Base-by-base conservation (phyloP, 2,329 filamentous ascomycete genomes). In the Curvularia lunata region DNA sequence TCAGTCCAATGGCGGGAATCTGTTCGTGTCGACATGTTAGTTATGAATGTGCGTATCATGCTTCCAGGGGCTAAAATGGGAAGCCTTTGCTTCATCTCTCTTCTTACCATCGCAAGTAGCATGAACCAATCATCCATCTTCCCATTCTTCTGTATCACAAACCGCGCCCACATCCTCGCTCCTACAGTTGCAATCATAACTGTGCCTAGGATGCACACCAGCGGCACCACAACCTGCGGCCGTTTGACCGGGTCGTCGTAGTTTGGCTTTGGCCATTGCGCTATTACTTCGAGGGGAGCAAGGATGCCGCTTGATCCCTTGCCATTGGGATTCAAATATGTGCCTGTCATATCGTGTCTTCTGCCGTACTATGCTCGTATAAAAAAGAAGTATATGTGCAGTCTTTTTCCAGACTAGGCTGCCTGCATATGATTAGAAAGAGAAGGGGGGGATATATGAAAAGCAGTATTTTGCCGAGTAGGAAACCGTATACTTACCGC, bases 81-180 rank as follows among this genome's bases (percentile, higher is more conserved):
- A 2, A 7, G 2, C 2, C 12, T 37, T 37, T n/a, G 2, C 16
- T 6, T 25, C 27, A 5, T 42, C 21, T 4, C n/a, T 19, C 27
- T 21, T 13, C 42, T 23, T 48, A 64, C 49, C 55, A 64, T 51
- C 12, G 63, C 55, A 38, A 51, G 56, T n/a, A 62, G 13, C 52
- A 67, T 61, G 10, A 67, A 43, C 63, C 61, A 65, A 40, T 67
- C 65, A 48, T 66, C 65, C 16, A 50, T 19, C 27, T 58, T 56
- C 21, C 48, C 51, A 52, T 61, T 63, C 48, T 37, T 62, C 30
- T 64, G 65, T 41, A 64, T 51, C 1, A 49, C 10, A 8, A 59
- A 47, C 21, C 63, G 49, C 21, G 61, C 55, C 61, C 62, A 67
- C 34, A 64, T 38, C 12, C 63, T 37, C 19, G 52, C 63, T 21